phyloP scores from a whole-genome alignment of 1,139 yeast species.

The Meyerozyma elateridarum region DNA sequence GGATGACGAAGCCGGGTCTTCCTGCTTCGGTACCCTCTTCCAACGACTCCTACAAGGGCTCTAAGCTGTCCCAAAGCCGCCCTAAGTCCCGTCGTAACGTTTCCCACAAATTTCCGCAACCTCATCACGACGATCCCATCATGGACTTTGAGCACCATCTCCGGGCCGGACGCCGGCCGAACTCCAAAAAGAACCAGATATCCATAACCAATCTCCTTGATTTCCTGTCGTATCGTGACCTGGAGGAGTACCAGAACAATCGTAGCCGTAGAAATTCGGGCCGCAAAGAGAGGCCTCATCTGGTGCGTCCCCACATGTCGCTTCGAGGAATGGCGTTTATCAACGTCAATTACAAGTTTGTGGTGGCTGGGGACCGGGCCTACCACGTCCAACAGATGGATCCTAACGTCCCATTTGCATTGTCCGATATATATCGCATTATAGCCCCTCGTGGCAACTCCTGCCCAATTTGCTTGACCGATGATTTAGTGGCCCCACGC shows the following conservation, averaged over 20 bases:
- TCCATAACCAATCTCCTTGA: constrained; percentile 63
- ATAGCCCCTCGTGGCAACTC: constrained; percentile 68
- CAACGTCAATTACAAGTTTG: constrained; percentile 80
- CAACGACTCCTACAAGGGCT: no score
- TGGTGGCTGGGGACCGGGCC: constrained; percentile 60
- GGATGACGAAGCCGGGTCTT: not conserved
- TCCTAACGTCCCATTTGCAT: constrained; percentile 71
- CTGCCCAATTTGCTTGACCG: constrained; percentile 90
- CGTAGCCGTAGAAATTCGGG: constrained; percentile 11
- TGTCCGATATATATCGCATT: constrained; percentile 62
- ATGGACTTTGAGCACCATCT: constrained; percentile 3
- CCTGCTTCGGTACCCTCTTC: no score
- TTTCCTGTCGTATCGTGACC: constrained; percentile 51
- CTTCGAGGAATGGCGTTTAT: constrained; percentile 61
- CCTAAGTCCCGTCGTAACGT: no score
- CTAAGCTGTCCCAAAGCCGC: no score
- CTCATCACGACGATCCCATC: not conserved
- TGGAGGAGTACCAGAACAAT: constrained; percentile 35
- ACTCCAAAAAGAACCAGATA: constrained; percentile 44
- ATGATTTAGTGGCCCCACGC: constrained; percentile 83
- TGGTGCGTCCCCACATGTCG: not conserved
- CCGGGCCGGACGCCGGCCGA: not conserved
- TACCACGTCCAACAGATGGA: constrained; percentile 57
- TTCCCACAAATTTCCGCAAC: no score
- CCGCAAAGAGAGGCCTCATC: constrained; percentile 14